These are phyloP conservation scores for Hyphodiscus hymeniophilus DNA, from an alignment of 495 filamentous ascomycete genomes.

Conservation along the genomic window DNA sequence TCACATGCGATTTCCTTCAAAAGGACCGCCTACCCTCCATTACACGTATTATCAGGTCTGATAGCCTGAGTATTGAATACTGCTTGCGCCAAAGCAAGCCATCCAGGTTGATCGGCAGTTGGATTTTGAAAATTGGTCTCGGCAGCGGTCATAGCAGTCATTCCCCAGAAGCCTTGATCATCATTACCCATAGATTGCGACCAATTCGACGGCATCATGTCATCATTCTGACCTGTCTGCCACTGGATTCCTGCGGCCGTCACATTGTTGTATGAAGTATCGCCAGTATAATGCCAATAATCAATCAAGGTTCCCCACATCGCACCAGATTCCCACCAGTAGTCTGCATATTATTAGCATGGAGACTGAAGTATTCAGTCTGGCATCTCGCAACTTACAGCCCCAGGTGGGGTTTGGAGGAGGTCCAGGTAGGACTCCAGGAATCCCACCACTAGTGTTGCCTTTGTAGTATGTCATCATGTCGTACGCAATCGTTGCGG, in stretches of 20 bases:
- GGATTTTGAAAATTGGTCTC: slow-evolving; percentile 59
- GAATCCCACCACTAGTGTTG: slow-evolving; percentile 49
- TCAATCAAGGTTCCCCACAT: slow-evolving; percentile 69
- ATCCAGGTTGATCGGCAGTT: slow-evolving; percentile 73
- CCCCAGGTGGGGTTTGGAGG: slow-evolving; percentile 35
- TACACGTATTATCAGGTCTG: slow-evolving; percentile 59
- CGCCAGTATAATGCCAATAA: slow-evolving; percentile 72
- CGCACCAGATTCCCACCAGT: slow-evolving; percentile 72
- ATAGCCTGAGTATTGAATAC: slow-evolving; percentile 51
- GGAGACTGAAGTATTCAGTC: not conserved
- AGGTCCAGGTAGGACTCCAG: slow-evolving; percentile 54
- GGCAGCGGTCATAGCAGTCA: slow-evolving; percentile 60
- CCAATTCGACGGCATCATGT: slow-evolving; percentile 49
- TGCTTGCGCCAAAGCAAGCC: slow-evolving; percentile 61
- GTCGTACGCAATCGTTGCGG: slow-evolving; percentile 52
- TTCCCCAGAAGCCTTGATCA: slow-evolving; percentile 70
- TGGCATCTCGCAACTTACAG: slow-evolving; percentile 38
- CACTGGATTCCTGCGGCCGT: slow-evolving; percentile 54
- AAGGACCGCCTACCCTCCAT: slow-evolving; percentile 68
- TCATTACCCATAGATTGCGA: slow-evolving; percentile 72
- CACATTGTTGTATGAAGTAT: slow-evolving; percentile 58
- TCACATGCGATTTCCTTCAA: slow-evolving; percentile 46
- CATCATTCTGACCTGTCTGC: slow-evolving; percentile 55
- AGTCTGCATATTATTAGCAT: slow-evolving; percentile 26
- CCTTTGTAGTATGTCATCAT: slow-evolving; percentile 60